Evolutionary conservation across 768 basidiomycete genomes (phyloP).

Genomic region (Xerocomus brunneocitrinus): DNA sequence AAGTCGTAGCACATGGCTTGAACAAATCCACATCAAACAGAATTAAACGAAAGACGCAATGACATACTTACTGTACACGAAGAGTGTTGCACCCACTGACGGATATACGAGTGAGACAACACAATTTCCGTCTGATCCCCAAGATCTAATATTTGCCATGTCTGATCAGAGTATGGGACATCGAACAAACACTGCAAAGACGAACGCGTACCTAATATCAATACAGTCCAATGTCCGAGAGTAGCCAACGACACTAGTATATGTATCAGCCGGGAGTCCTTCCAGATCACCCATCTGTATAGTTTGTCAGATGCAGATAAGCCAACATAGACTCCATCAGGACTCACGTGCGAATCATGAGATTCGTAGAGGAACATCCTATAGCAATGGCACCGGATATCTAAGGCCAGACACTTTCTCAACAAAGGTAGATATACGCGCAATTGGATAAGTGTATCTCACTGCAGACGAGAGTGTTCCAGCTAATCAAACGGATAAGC

Average conservation of each 20-base stretch:
- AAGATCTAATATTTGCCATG: not conserved
- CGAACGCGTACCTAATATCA: conserved; percentile 2
- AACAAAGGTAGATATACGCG: not conserved
- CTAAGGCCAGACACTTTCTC: not conserved
- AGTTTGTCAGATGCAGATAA: not conserved
- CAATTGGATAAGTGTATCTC: not conserved
- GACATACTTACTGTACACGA: conserved; percentile 15
- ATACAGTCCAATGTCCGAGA: conserved; percentile 10
- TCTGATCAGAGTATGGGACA: conserved; percentile 2
- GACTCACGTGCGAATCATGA: conserved; percentile 18
- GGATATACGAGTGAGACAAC: not conserved
- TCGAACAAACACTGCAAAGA: not conserved
- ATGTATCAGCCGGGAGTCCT: conserved; percentile 1
- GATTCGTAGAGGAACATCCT: conserved; percentile 13
- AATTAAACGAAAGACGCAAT: not conserved
- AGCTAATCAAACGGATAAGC: conserved; percentile 1
- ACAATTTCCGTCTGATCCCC: conserved; percentile 2
- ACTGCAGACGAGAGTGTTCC: not conserved
- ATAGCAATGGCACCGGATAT: conserved; percentile 1
- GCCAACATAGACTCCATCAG: not conserved
- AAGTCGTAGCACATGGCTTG: conserved; percentile 21
- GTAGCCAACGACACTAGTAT: not conserved
- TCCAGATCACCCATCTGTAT: conserved; percentile 18
- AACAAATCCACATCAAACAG: not conserved
- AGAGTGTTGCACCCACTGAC: not conserved